These are phyloP conservation scores for Kondoa subrosea DNA, from an alignment of 768 basidiomycete species.

Conservation along the genomic window DNA sequence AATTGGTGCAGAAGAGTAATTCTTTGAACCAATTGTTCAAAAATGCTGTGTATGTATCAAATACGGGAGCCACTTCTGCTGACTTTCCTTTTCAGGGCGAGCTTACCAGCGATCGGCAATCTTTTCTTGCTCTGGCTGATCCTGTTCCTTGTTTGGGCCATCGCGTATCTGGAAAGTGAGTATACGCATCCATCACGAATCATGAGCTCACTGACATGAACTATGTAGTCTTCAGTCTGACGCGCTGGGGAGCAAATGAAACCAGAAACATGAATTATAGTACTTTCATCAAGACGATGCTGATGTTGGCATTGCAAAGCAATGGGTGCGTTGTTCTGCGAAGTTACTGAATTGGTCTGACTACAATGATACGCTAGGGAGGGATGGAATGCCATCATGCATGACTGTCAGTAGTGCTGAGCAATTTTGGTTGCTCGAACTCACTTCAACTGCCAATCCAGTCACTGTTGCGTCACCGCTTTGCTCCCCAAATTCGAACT, in stretches of 20 bases:
- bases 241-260: slow-evolving; percentile 62
- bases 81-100: slow-evolving; percentile 42
- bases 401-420: no score
- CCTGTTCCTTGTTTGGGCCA: slow-evolving; percentile 77
- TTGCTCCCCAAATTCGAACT: slow-evolving; percentile 47
- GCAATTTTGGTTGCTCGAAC: no score
- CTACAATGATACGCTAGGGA: slow-evolving; percentile 42
- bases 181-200: no score
- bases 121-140: slow-evolving; percentile 75
- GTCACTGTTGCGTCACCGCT: slow-evolving; percentile 9
- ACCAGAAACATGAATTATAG: slow-evolving; percentile 59
- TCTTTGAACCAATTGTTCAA: slow-evolving; percentile 90
- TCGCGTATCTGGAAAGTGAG: slow-evolving; percentile 72
- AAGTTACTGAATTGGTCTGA: slow-evolving; percentile 14
- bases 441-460: no score
- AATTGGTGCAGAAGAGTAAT: slow-evolving; percentile 74
- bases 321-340: slow-evolving; percentile 50
- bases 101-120: slow-evolving; percentile 67
- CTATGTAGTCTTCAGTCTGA: slow-evolving; percentile 82
- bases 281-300: slow-evolving; percentile 55
- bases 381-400: slow-evolving; percentile 96
- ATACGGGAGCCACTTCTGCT: not conserved
- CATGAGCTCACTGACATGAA: no score
- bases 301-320: slow-evolving; percentile 84
- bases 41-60: slow-evolving; percentile 60